Evolutionary conservation across 139 green algal genomes (phyloP), one percentile per base, ranked within the genome.

Genomic region (Zygnema circumcarinatum): DNA sequence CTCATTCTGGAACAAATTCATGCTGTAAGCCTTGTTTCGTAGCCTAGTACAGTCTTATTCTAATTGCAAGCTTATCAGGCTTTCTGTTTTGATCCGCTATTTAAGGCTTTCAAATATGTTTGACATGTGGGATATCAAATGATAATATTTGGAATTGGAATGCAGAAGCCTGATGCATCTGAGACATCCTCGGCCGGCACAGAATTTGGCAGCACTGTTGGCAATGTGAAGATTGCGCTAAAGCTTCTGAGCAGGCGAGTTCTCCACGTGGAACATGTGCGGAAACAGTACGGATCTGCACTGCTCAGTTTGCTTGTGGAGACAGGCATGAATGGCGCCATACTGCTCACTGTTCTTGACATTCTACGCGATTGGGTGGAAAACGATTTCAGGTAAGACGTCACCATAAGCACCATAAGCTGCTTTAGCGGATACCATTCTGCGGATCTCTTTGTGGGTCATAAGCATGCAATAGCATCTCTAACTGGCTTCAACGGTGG

Each of bases 221-320:
- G 36, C 54, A 90, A 90, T 52, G 35, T 89, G 52, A 68, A 90
- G 2, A n/a, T 87, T 32, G 85, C 42, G 1, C 25, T 90, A 1
- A 67, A 90, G 85, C 47, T 90, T 36, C 21, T 89, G 53, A 42
- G 76, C 1, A 16, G 79, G 32, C 84, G 85, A 20, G 85, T 90
- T 56, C 81, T 90, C 40, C 81, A 89, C 29, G 84, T 89, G 52
- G 31, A 76, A 2, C 31, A 87, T 2, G 78, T 72, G 68, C 47
- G 76, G 40, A 67, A 68, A 2, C 47, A 88, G 76, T 95, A 98
- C 82, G 88, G 98, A 52, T 90, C 93, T 73, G 90, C 93, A 7
- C 90, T 98, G 69, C 93, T 89, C 36, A 80, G 35, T 38, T 81
- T 90, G 36, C 85, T 90, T 22, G 85, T 54, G 25, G 90, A 93